Evolutionary conservation across 2,329 filamentous ascomycete species (phyloP).

Genomic region (Paecilomyces sp.): DNA sequence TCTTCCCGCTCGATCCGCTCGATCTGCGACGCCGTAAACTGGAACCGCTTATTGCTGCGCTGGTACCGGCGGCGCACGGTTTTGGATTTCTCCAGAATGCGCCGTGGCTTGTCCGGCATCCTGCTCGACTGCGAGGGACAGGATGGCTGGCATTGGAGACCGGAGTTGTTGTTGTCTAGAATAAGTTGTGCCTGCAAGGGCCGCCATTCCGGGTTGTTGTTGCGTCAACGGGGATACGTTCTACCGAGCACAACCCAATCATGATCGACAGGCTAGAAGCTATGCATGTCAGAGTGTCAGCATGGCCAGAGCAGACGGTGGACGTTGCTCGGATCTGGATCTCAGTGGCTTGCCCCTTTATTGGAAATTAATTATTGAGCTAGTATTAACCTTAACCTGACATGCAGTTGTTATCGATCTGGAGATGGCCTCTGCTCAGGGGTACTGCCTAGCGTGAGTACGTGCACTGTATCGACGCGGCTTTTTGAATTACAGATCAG

Average conservation of each 20-base stretch:
- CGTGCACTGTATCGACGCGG: neutral
- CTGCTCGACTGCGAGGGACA: constrained; percentile 6
- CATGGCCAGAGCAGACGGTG: neutral
- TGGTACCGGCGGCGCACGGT: constrained; percentile 31
- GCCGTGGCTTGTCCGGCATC: constrained; percentile 23
- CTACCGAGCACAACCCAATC: neutral
- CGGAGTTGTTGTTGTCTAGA: neutral
- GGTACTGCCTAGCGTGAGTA: neutral
- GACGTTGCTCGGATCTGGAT: neutral
- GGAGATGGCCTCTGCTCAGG: neutral
- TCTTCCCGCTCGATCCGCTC: constrained; percentile 35
- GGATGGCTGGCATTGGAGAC: neutral
- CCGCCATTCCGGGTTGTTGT: neutral
- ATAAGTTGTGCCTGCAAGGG: neutral
- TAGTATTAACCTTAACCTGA: neutral
- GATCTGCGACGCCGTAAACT: constrained; percentile 28
- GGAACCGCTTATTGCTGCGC: constrained; percentile 28
- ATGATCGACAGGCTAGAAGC: neutral
- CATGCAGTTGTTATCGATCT: neutral
- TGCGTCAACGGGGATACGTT: neutral
- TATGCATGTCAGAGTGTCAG: neutral
- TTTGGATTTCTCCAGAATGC: constrained; percentile 31
- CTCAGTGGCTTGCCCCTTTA: neutral
- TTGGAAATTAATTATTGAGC: neutral
- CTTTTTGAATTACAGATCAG: neutral